These are phyloP conservation scores for Vigna mungo DNA, from an alignment of 306 rosid genomes.

Conservation along the genomic window DNA sequence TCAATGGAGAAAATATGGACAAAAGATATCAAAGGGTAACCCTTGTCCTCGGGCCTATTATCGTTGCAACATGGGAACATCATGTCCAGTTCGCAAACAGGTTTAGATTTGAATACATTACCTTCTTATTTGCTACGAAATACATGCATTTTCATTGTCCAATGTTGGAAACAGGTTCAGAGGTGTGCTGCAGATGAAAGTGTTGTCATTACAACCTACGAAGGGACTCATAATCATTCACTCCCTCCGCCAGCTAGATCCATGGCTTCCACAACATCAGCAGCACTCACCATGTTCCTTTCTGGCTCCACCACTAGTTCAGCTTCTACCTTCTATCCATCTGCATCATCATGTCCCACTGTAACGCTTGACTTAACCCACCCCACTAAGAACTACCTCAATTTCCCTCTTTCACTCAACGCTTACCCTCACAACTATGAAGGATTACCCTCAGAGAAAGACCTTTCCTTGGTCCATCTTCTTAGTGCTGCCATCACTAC, in stretches of 20 bases:
- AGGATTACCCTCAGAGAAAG: conserved; percentile 17
- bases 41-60: conserved; percentile 60
- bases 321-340: conserved; percentile 25
- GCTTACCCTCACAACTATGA: conserved; percentile 26
- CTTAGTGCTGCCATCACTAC: conserved; percentile 42
- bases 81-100: conserved; percentile 65
- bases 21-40: conserved; percentile 54
- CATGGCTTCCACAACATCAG: conserved; percentile 54
- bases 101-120: conserved; percentile 4
- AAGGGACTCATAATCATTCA: conserved; percentile 54
- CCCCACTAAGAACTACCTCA: not conserved
- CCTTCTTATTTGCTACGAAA: too few relatives aligned
- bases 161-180: conserved; percentile 48
- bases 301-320: conserved; percentile 53
- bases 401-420: conserved; percentile 29
- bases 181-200: conserved; percentile 51
- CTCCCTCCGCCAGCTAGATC: conserved; percentile 48
- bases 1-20: conserved; percentile 64
- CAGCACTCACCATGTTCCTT: conserved; percentile 55
- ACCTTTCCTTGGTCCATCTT: conserved; percentile 39
- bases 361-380: conserved; percentile 54
- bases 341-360: conserved; percentile 52
- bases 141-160: too few relatives aligned
- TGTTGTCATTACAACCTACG: conserved; percentile 47
- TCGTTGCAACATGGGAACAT: conserved; percentile 57